A percentile compares a stretch with the other conserved stretches of the same genome.
These are phyloP conservation scores for Kodamaea fungicola DNA, from an alignment of 1,139 yeast species.

Conservation along the genomic window DNA sequence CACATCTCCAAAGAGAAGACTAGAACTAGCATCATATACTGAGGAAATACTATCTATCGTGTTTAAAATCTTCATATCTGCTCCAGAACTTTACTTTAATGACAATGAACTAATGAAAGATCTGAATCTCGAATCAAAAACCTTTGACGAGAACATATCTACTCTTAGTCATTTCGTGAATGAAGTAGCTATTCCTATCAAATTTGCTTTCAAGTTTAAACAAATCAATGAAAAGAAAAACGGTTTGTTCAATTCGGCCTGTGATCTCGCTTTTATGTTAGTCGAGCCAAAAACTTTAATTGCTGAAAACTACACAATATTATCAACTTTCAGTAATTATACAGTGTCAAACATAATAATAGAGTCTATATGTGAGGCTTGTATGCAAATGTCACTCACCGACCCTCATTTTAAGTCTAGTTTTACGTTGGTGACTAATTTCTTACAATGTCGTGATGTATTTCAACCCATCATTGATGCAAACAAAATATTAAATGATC, in stretches of 20 bases:
- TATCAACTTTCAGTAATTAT: conserved; percentile 27
- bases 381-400: conserved; percentile 31
- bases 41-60: conserved; percentile 36
- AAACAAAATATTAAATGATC: conserved; percentile 23
- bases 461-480: conserved; percentile 18
- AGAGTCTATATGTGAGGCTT: conserved; percentile 36
- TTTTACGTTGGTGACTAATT: conserved; percentile 35
- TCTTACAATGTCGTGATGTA: conserved; percentile 22
- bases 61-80: conserved; percentile 32
- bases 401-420: conserved; percentile 39
- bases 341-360: conserved; percentile 32
- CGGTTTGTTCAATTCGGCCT: conserved; percentile 34
- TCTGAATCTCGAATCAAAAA: conserved; percentile 10
- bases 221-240: conserved; percentile 5
- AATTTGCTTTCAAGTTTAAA: conserved; percentile 30
- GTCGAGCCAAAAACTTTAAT: conserved; percentile 20
- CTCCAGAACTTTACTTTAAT: conserved; percentile 36
- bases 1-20: not conserved
- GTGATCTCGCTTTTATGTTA: conserved; percentile 31
- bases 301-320: conserved; percentile 17
- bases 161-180: conserved; percentile 21
- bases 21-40: conserved; percentile 14
- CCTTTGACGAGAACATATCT: conserved; percentile 6
- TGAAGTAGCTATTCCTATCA: conserved; percentile 30
- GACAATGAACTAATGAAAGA: conserved; percentile 25